phyloP scores from a whole-genome alignment of 2,329 filamentous ascomycete species.

The Botrytis elliptica region DNA sequence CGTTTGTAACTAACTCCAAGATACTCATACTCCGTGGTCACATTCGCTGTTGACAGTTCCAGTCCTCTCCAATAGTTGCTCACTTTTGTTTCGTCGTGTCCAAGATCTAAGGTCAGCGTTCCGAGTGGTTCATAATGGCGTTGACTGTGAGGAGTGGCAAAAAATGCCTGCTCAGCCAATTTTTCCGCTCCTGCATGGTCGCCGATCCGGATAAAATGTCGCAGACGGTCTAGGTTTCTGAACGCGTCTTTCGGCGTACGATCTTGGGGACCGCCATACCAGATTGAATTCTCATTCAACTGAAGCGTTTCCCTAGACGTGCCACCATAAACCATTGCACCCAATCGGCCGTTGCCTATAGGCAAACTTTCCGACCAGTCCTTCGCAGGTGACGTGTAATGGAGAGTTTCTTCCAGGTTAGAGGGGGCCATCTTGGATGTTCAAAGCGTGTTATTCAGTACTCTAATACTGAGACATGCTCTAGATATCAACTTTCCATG shows the following conservation, averaged over 20 bases:
- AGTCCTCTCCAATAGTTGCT: conserved; percentile 35
- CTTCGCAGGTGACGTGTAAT: conserved; percentile 37
- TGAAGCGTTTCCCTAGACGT: conserved; percentile 46
- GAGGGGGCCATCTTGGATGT: not conserved
- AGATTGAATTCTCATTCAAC: conserved; percentile 50
- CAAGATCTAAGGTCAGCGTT: conserved; percentile 44
- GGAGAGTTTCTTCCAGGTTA: conserved; percentile 24
- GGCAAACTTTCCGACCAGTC: conserved; percentile 45
- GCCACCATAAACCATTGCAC: conserved; percentile 47
- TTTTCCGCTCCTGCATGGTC: conserved; percentile 45
- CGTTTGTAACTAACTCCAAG: conserved; percentile 38
- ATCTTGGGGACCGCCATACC: conserved; percentile 47
- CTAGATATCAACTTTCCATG: not conserved
- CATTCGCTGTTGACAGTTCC: conserved; percentile 40
- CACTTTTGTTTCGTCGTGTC: conserved; percentile 37
- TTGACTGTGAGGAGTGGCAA: conserved; percentile 47
- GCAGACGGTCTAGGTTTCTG: conserved; percentile 42
- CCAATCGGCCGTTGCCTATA: conserved; percentile 49
- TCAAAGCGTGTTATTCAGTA: not conserved
- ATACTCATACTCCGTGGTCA: conserved; percentile 41
- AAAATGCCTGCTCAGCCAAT: conserved; percentile 44
- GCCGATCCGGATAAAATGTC: conserved; percentile 44
- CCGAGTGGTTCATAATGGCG: conserved; percentile 48
- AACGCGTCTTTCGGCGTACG: conserved; percentile 44
- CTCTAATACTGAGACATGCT: not conserved